These are phyloP conservation scores for Auriscalpium microsporum DNA, from an alignment of 768 basidiomycete species.

Conservation along the genomic window DNA sequence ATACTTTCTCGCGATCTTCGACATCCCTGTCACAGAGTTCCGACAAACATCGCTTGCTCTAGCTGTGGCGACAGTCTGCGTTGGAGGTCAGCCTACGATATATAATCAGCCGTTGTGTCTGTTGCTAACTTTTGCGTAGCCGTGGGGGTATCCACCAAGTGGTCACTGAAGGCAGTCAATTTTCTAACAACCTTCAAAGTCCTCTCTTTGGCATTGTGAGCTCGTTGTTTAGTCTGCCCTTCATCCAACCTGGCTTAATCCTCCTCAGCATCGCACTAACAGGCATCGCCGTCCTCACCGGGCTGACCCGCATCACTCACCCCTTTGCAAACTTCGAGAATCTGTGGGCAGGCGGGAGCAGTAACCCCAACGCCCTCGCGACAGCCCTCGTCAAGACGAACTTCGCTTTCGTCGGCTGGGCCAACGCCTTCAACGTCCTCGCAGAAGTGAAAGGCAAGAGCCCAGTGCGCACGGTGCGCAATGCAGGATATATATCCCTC, in stretches of 20 bases:
- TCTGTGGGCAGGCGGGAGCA: constrained; percentile 20
- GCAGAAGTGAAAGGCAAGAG: constrained; percentile 30
- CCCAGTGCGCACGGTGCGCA: constrained; percentile 38
- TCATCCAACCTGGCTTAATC: neutral
- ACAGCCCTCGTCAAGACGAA: constrained; percentile 23
- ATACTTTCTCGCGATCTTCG: constrained; percentile 16
- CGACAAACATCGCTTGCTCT: constrained; percentile 18
- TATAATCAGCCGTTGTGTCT: neutral
- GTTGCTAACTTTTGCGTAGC: constrained; percentile 8
- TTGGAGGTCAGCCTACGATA: constrained; percentile 10
- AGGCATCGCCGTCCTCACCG: constrained; percentile 19
- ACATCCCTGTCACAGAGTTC: constrained; percentile 13
- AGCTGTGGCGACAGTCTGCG: constrained; percentile 16
- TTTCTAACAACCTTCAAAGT: constrained; percentile 19
- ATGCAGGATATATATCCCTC: constrained; percentile 38
- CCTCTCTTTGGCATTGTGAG: constrained; percentile 16
- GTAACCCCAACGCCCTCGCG: constrained; percentile 20
- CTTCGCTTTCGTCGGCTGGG: constrained; percentile 23
- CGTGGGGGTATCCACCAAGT: constrained; percentile 22
- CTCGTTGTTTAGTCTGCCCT: neutral
- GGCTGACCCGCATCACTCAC: constrained; percentile 20
- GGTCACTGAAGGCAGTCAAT: constrained; percentile 21
- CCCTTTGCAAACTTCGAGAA: constrained; percentile 24
- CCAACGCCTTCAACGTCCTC: constrained; percentile 40
- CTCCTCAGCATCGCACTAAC: constrained; percentile 18